Evolutionary conservation across 805 yeast genomes (phyloP).

Genomic region (Yamadazyma laniorum): DNA sequence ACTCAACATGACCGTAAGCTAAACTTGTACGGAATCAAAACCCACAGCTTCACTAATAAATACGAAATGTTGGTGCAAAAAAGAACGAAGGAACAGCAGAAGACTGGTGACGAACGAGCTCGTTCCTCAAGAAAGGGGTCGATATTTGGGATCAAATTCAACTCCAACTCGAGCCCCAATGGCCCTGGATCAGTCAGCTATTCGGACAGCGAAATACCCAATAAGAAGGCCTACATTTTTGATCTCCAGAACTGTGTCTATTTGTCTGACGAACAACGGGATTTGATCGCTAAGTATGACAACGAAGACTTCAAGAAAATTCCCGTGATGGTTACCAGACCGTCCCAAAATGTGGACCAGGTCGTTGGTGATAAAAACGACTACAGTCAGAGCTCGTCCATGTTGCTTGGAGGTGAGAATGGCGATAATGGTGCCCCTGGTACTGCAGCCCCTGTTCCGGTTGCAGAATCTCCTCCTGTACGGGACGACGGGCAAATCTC

Average conservation of each 20-base stretch:
- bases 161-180: conserved; percentile 14
- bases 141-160: conserved; percentile 41
- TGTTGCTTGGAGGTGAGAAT: conserved; percentile 21
- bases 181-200: conserved; percentile 4
- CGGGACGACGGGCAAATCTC: conserved; percentile 24
- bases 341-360: conserved; percentile 17
- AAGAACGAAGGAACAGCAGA: conserved; percentile 29
- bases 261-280: conserved; percentile 33
- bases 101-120: conserved; percentile 19
- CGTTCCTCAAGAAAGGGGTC: conserved; percentile 32
- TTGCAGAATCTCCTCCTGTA: not conserved
- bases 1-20: conserved; percentile 31
- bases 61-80: conserved; percentile 41
- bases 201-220: conserved; percentile 13
- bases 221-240: conserved; percentile 12
- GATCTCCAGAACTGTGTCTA: conserved; percentile 26
- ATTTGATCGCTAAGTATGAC: conserved; percentile 24
- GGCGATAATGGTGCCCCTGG: conserved; percentile 13
- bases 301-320: conserved; percentile 29
- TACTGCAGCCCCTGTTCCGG: not conserved
- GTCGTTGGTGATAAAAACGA: conserved; percentile 17
- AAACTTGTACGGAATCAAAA: conserved; percentile 28
- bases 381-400: conserved; percentile 35
- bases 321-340: conserved; percentile 37
- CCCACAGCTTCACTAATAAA: conserved; percentile 37